These are phyloP conservation scores for Verbena officinalis DNA, from an alignment of 257 asterid genomes.

Conservation along the genomic window DNA sequence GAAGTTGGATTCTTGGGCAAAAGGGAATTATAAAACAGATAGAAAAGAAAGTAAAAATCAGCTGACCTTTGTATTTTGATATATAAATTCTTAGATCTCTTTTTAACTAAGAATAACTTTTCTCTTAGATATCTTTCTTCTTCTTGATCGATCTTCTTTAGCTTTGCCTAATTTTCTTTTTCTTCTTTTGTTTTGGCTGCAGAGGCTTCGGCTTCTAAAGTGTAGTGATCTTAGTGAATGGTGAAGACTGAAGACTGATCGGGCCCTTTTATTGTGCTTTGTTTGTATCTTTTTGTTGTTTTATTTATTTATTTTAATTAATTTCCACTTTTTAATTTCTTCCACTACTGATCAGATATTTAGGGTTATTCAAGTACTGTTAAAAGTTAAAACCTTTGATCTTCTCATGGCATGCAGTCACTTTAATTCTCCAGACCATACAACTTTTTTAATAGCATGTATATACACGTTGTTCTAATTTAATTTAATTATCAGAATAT, in stretches of 20 bases:
- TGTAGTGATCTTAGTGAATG: conserved; percentile 30
- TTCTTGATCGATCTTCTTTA: conserved; percentile 11
- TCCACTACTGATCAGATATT: conserved; percentile 25
- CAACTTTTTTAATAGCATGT: too few relatives aligned
- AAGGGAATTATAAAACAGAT: conserved; percentile 33
- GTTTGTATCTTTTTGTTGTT: conserved; percentile 41
- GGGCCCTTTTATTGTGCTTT: conserved; percentile 36
- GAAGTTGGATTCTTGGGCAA: conserved; percentile 36
- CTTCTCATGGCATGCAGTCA: too few relatives aligned
- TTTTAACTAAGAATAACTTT: too few relatives aligned
- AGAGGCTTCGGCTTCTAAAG: conserved; percentile 19
- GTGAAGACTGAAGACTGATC: conserved; percentile 32
- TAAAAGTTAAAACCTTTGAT: conserved; percentile 27
- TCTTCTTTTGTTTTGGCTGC: not conserved
- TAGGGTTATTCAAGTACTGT: conserved; percentile 1
- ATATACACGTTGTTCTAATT: too few relatives aligned
- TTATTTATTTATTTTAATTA: conserved; percentile 23
- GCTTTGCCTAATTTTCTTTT: conserved; percentile 3
- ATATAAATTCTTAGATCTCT: conserved; percentile 14
- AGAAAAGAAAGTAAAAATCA: conserved; percentile 37
- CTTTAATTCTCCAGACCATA: not conserved
- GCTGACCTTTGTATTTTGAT: conserved; percentile 38
- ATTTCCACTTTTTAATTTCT: not conserved
- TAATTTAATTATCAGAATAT: too few relatives aligned
- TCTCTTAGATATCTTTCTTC: not conserved